Base-by-base conservation (phyloP, 2,329 filamentous ascomycete genomes). In the Colletotrichum kahawae region DNA sequence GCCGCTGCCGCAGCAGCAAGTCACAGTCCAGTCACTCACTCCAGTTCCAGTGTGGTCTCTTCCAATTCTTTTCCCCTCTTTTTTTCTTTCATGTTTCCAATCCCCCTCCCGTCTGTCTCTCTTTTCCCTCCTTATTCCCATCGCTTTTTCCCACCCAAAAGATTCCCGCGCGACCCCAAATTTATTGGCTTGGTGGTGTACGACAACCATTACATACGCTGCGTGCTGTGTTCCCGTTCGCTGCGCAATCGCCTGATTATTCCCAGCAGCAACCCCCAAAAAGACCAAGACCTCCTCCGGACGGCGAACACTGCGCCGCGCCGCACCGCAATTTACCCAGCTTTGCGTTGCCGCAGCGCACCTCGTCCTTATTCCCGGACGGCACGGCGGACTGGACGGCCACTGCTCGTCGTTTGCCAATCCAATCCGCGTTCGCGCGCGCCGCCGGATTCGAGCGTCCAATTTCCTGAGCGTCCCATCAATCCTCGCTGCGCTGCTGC, bases 171-270 rank as follows among this genome's bases (percentile, higher is more conserved):
- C 16, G 14, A 10, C 67, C 54, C 56, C 67, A 48, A 63, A 51
- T 59, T 24, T 36, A 21, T 62, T 33, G n/a, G 57, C 31, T 29
- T 51, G 43, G 43, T 51, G n/a, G n/a, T 51, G n/a, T 24, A 21
- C n/a, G 43, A 51, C 43, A 21, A 51, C 43, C 43, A 21, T 51
- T 51, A 51, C 43, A 51, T 51, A 51, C 43, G 56, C 56, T 8
- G 56, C 56, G 27, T 33, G 56, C 56, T 59, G 31, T 51, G 33
- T 36, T 71, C 31, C 48, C 54, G 56, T 36, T 63, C 66, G 43
- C 43, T 51, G 43, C 54, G 59, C 76, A 73, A 74, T 77, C 73
- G 43, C 76, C 76, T 67, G 76, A 70, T 77, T 76, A 77, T 77
- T 77, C 70, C 76, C 76, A 77, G 73, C 29, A 68, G 73, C 36